Conservation (phyloP, 768 basidiomycete genomes). For the Crepidotus variabilis region DNA sequence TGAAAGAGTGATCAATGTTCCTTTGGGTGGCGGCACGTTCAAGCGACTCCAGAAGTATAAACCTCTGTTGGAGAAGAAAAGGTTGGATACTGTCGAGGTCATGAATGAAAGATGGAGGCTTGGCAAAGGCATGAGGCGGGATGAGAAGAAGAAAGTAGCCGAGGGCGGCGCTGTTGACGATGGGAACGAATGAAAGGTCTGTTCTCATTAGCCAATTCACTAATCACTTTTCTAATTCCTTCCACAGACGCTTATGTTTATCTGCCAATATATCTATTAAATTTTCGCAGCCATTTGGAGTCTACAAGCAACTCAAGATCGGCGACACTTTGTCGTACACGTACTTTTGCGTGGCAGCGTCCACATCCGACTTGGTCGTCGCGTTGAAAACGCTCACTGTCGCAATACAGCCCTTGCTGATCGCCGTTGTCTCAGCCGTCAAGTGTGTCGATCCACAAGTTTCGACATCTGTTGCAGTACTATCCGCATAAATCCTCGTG, state of each 20-base stretch:
- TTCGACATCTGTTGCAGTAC: conserved; percentile 32
- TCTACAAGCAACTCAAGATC: conserved; percentile 25
- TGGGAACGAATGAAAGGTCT: conserved; percentile 15
- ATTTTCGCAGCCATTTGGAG: not conserved
- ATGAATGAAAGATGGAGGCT: conserved; percentile 77
- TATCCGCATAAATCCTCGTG: conserved; percentile 31
- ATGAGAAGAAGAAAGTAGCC: conserved; percentile 26
- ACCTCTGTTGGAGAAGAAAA: conserved; percentile 60
- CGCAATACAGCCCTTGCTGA: conserved; percentile 36
- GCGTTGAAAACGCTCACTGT: conserved; percentile 46
- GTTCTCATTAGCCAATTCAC: not conserved
- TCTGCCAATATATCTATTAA: not conserved
- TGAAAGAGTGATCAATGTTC: conserved; percentile 38
- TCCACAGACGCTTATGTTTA: not conserved
- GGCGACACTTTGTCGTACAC: conserved; percentile 33
- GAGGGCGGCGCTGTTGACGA: conserved; percentile 17
- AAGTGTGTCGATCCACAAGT: conserved; percentile 43
- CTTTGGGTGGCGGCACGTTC: conserved; percentile 69
- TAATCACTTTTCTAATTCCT: not conserved
- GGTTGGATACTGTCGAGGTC: conserved; percentile 67
- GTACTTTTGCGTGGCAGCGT: conserved; percentile 33
- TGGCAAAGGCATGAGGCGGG: conserved; percentile 54
- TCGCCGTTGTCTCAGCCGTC: conserved; percentile 38
- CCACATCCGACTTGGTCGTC: conserved; percentile 38
- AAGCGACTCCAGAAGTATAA: conserved; percentile 61